phyloP scores from a whole-genome alignment of 148 eudicot genomes.

The Camellia sinensis region DNA sequence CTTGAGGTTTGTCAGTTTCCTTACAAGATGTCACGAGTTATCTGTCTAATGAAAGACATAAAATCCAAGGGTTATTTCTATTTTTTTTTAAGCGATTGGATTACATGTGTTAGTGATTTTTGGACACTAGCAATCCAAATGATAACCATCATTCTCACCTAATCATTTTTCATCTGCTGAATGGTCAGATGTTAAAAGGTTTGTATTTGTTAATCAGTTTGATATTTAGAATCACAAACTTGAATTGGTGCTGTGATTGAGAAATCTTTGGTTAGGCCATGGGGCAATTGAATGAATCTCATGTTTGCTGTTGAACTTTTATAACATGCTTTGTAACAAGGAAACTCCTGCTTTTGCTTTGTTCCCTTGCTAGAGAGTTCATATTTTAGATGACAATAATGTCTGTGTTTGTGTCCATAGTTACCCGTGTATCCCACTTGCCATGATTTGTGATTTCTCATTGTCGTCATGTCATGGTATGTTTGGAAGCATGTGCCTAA shows the following conservation, averaged over 20 bases:
- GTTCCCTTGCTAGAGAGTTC: background rate
- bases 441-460: background rate
- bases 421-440: background rate
- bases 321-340: background rate
- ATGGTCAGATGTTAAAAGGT: background rate
- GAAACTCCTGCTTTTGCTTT: slow-evolving; percentile 1
- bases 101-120: slow-evolving; percentile 2
- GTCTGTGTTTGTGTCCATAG: background rate
- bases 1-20: slow-evolving; percentile 59
- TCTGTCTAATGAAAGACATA: slow-evolving; percentile 7
- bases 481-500: background rate
- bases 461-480: background rate
- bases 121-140: background rate
- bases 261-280: background rate
- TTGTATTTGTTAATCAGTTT: background rate
- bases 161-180: slow-evolving; percentile 15
- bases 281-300: background rate
- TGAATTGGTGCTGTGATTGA: background rate
- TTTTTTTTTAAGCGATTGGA: background rate
- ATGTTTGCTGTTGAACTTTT: background rate
- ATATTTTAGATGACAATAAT: background rate
- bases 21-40: slow-evolving; percentile 6
- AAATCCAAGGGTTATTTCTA: background rate
- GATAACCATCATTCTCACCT: background rate
- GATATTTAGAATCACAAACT: background rate